These are phyloP conservation scores for Bertia moriformis DNA, from an alignment of 2,329 filamentous ascomycete species.

Conservation along the genomic window DNA sequence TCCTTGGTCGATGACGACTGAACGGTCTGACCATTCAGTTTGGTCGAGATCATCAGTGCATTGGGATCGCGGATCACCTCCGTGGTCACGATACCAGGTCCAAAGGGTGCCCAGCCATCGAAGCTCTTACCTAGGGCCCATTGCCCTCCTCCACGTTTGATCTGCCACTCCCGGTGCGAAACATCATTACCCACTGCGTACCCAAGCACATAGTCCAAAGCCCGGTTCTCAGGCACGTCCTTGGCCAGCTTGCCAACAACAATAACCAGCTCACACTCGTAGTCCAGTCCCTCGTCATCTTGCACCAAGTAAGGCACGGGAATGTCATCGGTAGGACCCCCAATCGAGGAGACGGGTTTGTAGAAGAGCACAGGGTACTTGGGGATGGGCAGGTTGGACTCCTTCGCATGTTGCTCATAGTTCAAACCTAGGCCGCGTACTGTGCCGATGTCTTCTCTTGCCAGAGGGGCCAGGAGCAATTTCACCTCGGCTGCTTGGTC, in stretches of 20 bases:
- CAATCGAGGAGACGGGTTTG: conserved; percentile 53
- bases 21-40: conserved; percentile 40
- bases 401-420: conserved; percentile 58
- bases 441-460: conserved; percentile 45
- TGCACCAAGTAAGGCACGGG: conserved; percentile 54
- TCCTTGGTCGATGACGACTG: conserved; percentile 37
- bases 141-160: conserved; percentile 52
- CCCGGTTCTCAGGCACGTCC: conserved; percentile 49
- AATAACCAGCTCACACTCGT: conserved; percentile 66
- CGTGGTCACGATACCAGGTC: conserved; percentile 53
- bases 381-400: conserved; percentile 55
- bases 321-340: conserved; percentile 50
- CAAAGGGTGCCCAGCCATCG: conserved; percentile 62
- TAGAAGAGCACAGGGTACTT: conserved; percentile 62
- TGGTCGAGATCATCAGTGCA: conserved; percentile 36
- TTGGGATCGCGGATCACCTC: conserved; percentile 41
- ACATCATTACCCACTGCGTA: conserved; percentile 68
- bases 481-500: conserved; percentile 40
- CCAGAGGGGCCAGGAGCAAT: conserved; percentile 47
- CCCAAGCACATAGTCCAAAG: conserved; percentile 60
- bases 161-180: conserved; percentile 66
- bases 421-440: conserved; percentile 60
- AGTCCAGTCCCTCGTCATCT: conserved; percentile 53
- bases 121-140: conserved; percentile 63
- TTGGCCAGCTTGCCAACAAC: conserved; percentile 55